Percentiles rank a stretch among this genome's conserved stretches.
These are phyloP conservation scores for Coemansia sp. DNA, from an alignment of 192 early-diverging fungal genomes.

Conservation along the genomic window DNA sequence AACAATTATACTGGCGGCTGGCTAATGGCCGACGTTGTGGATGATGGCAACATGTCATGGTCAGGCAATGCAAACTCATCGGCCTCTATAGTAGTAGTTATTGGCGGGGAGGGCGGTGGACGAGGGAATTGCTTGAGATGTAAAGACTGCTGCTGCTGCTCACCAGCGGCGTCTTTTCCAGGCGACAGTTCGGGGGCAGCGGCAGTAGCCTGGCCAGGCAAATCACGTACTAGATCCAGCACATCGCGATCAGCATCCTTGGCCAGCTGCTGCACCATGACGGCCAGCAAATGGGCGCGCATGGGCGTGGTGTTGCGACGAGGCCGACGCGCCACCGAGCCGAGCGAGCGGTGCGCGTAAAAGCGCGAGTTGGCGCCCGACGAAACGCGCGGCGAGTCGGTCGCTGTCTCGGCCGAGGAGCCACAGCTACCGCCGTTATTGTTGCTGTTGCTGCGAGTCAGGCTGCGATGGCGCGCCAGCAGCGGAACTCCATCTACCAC, in stretches of 20 bases:
- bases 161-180: neutral
- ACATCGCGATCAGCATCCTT: constrained; percentile 47
- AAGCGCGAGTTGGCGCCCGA: neutral
- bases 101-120: constrained; percentile 6
- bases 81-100: no score
- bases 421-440: neutral
- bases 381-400: neutral
- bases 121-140: constrained; percentile 3
- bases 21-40: no score
- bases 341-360: constrained; percentile 26
- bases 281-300: constrained; percentile 47
- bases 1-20: no score
- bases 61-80: no score
- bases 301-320: constrained; percentile 45
- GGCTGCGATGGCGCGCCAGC: neutral
- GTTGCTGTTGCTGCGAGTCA: neutral
- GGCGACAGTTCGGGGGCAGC: neutral
- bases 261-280: constrained; percentile 41
- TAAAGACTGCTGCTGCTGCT: neutral
- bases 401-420: no score
- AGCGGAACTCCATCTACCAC: neutral
- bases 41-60: no score
- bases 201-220: constrained; percentile 11
- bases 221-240: constrained; percentile 27
- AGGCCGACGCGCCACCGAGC: constrained; percentile 16